Evolutionary conservation across 2,329 filamentous ascomycete species (phyloP).

Genomic region (Botrytis squamosa): DNA sequence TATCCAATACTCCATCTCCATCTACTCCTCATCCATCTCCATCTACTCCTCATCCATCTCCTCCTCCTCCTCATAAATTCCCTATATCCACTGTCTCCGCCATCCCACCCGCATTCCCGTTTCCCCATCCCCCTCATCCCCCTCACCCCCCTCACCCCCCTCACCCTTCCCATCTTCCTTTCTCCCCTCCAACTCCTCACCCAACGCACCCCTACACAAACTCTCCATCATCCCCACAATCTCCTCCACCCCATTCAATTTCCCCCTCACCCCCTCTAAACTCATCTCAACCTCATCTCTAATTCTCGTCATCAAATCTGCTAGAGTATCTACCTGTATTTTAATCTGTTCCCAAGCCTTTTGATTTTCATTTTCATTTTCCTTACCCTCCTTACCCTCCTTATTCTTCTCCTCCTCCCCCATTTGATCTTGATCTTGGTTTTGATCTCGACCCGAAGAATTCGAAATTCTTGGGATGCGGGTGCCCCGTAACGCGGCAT

Average conservation of each 20-base stretch:
- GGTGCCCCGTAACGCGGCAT: not conserved
- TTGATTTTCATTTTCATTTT: not conserved
- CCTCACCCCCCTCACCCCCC: too few relatives aligned
- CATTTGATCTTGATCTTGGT: too few relatives aligned
- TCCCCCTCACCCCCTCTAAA: too few relatives aligned
- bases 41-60: not conserved
- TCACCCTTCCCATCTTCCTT: too few relatives aligned
- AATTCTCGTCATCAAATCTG: fast-evolving
- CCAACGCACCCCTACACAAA: not conserved
- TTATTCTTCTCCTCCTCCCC: not conserved
- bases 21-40: too few relatives aligned
- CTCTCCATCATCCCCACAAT: not conserved
- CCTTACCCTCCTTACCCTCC: fast-evolving
- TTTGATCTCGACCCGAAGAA: fast-evolving
- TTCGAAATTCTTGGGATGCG: not conserved
- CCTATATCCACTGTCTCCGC: too few relatives aligned
- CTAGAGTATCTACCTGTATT: not conserved
- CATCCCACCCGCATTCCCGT: too few relatives aligned
- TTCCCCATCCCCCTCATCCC: too few relatives aligned
- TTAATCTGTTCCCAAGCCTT: not conserved
- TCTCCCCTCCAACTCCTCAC: not conserved
- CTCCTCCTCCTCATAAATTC: too few relatives aligned
- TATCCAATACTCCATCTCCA: not conserved
- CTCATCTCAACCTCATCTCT: not conserved
- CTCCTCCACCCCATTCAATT: not conserved